Evolutionary conservation across 768 basidiomycete species (phyloP).

Genomic region (Mycena leptocephala): DNA sequence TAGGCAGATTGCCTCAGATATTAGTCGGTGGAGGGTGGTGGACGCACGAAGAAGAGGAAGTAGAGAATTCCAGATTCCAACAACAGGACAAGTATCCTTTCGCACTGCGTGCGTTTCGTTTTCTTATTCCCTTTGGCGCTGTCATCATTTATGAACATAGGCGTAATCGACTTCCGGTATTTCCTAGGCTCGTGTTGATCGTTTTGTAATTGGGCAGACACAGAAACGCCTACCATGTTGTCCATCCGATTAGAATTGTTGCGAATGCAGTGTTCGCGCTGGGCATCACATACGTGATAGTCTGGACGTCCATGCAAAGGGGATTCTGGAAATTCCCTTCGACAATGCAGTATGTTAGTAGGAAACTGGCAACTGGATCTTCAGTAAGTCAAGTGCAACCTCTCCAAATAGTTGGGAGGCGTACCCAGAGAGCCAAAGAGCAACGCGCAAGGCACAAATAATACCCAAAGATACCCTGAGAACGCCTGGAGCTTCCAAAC

Average conservation of each 20-base stretch:
- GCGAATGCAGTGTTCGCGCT: background rate
- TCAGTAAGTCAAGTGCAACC: background rate
- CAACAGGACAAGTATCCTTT: slow-evolving; percentile 19
- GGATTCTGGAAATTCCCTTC: background rate
- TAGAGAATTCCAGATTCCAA: slow-evolving; percentile 21
- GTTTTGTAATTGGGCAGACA: background rate
- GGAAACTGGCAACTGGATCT: background rate
- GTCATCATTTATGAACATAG: background rate
- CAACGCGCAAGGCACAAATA: background rate
- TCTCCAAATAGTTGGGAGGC: background rate
- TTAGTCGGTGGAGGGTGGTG: background rate
- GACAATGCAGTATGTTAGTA: background rate
- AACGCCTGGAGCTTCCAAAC: background rate
- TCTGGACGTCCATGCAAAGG: background rate
- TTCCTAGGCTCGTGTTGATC: background rate
- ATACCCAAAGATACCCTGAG: background rate
- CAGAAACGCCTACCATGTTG: background rate
- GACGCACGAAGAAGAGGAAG: slow-evolving; percentile 22
- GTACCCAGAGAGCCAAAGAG: background rate
- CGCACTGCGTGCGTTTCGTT: background rate
- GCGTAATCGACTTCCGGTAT: slow-evolving; percentile 13
- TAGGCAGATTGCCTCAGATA: background rate
- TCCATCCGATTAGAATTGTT: background rate
- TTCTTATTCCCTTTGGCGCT: background rate
- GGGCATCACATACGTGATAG: background rate